phyloP scores from a whole-genome alignment of 2,329 filamentous ascomycete genomes.

The Epichloe festucae region DNA sequence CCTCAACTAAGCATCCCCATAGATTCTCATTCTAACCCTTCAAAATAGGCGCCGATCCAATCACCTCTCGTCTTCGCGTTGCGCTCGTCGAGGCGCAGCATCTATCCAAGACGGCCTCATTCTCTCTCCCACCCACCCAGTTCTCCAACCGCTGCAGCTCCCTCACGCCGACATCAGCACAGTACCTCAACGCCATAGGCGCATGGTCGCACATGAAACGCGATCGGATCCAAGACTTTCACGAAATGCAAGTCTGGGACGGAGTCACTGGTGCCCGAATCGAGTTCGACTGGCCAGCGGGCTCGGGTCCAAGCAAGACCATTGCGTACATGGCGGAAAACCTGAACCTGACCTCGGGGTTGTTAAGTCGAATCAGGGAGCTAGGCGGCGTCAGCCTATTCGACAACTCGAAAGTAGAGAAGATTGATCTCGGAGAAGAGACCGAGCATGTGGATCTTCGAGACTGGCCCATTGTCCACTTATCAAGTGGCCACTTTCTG shows the following conservation, averaged over 20 bases:
- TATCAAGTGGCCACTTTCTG: slow-evolving; percentile 55
- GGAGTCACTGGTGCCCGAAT: slow-evolving; percentile 78
- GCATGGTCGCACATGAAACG: slow-evolving; percentile 68
- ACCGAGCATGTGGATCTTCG: slow-evolving; percentile 61
- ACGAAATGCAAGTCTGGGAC: slow-evolving; percentile 98
- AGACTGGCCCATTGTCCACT: slow-evolving; percentile 73
- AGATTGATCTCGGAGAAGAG: slow-evolving; percentile 63
- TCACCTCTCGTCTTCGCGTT: slow-evolving; percentile 65
- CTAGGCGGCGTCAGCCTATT: slow-evolving; percentile 58
- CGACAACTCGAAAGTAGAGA: slow-evolving; percentile 63
- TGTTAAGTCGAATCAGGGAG: slow-evolving; percentile 59
- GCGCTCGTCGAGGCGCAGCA: slow-evolving; percentile 88
- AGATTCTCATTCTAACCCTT: not conserved
- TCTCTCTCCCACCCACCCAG: slow-evolving; percentile 50
- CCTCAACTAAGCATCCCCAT: too few relatives aligned
- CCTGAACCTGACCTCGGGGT: slow-evolving; percentile 67
- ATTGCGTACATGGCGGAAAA: slow-evolving; percentile 98
- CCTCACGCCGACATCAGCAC: slow-evolving; percentile 76
- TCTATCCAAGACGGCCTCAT: slow-evolving; percentile 53
- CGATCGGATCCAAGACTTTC: slow-evolving; percentile 70
- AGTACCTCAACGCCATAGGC: slow-evolving; percentile 70
- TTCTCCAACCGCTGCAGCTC: slow-evolving; percentile 96
- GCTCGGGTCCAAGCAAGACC: slow-evolving; percentile 37
- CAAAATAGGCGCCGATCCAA: slow-evolving; percentile 53
- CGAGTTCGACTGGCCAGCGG: slow-evolving; percentile 64